phyloP scores from a whole-genome alignment of 805 yeast genomes.

The Pichia manshurica region DNA sequence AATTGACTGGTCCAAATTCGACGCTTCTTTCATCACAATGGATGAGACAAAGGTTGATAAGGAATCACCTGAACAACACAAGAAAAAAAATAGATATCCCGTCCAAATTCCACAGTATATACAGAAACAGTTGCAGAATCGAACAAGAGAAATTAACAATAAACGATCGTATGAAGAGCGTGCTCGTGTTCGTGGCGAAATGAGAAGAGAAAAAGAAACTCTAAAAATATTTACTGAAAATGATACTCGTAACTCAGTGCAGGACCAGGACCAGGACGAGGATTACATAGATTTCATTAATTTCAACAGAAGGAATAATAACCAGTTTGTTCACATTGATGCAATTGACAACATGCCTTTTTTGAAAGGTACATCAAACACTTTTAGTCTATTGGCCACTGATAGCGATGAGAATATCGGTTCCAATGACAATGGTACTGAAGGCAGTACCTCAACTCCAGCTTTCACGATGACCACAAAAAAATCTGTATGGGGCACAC shows the following conservation, averaged over 20 bases:
- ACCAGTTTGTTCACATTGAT: slow-evolving; percentile 29
- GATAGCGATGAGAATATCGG: slow-evolving; percentile 10
- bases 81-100: slow-evolving; percentile 3
- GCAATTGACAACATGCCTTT: slow-evolving; percentile 34
- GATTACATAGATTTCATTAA: neutral
- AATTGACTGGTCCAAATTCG: slow-evolving; percentile 59
- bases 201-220: slow-evolving; percentile 14
- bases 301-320: slow-evolving; percentile 30
- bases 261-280: neutral
- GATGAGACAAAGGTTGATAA: neutral
- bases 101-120: slow-evolving; percentile 40
- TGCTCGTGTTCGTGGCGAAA: slow-evolving; percentile 16
- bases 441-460: slow-evolving; percentile 5
- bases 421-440: slow-evolving; percentile 9
- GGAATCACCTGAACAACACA: neutral
- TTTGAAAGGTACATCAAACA: slow-evolving; percentile 13
- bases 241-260: neutral
- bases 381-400: slow-evolving; percentile 13
- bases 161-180: slow-evolving; percentile 56
- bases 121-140: slow-evolving; percentile 48
- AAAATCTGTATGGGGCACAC: slow-evolving; percentile 73
- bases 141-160: slow-evolving; percentile 45
- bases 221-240: slow-evolving; percentile 2
- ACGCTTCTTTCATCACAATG: slow-evolving; percentile 6
- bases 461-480: slow-evolving; percentile 5